Evolutionary conservation across 352 stramenopile genomes (phyloP).

Genomic region (Elongisporangium anandrum): DNA sequence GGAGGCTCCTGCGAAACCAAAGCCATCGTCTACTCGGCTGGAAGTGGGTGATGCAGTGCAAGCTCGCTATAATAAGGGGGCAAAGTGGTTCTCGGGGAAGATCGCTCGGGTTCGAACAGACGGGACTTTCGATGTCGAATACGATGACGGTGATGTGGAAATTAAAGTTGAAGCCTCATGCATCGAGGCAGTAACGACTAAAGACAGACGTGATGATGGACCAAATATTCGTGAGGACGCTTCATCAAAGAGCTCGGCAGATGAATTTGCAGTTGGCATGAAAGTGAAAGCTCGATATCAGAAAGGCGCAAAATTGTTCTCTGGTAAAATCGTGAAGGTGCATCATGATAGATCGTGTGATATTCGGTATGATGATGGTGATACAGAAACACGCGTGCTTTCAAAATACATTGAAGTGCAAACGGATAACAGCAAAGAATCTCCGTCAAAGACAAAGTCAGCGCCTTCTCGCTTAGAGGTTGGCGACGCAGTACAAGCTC

Average conservation of each 20-base stretch:
- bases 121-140: slow-evolving; percentile 51
- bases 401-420: slow-evolving; percentile 12
- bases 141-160: slow-evolving; percentile 38
- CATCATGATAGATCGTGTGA: slow-evolving; percentile 62
- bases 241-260: slow-evolving; percentile 1
- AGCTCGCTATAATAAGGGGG: slow-evolving; percentile 36
- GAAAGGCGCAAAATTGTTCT: slow-evolving; percentile 31
- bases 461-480: slow-evolving; percentile 1
- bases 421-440: not conserved
- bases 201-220: not conserved
- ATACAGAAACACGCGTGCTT: slow-evolving; percentile 33
- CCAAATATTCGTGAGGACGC: slow-evolving; percentile 2
- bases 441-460: slow-evolving; percentile 1
- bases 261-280: slow-evolving; percentile 18
- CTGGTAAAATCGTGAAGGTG: slow-evolving; percentile 39
- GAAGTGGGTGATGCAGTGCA: slow-evolving; percentile 35
- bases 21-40: slow-evolving; percentile 4
- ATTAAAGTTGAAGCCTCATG: slow-evolving; percentile 11
- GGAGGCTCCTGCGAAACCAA: slow-evolving; percentile 9
- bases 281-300: slow-evolving; percentile 37
- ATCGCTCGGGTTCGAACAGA: slow-evolving; percentile 43
- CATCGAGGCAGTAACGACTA: slow-evolving; percentile 10
- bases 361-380: slow-evolving; percentile 59
- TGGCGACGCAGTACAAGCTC: slow-evolving; percentile 9
- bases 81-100: slow-evolving; percentile 36